Conservation (phyloP, 164 flowering plant genomes). For the Pachysandra terminalis region DNA sequence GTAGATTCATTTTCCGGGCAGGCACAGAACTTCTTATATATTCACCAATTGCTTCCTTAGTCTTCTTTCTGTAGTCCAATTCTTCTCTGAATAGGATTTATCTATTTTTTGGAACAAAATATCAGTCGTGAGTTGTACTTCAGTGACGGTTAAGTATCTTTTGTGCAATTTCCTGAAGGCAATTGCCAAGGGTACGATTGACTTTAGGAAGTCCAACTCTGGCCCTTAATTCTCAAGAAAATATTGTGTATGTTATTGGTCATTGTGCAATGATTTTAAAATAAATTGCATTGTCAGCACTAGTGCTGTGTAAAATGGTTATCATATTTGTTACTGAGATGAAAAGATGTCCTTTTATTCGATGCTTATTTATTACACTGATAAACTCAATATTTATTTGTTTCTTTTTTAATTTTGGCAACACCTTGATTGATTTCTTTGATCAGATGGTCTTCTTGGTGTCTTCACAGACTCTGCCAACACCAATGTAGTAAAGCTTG, state of each 20-base stretch:
- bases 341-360: background rate
- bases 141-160: background rate
- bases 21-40: background rate
- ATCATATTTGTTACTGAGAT: no score
- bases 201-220: background rate
- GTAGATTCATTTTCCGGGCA: background rate
- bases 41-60: background rate
- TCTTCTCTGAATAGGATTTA: no score
- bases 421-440: background rate
- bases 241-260: background rate
- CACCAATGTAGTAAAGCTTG: background rate
- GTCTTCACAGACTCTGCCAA: background rate
- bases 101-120: background rate
- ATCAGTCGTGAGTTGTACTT: background rate
- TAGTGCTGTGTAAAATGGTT: background rate
- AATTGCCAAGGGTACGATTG: background rate
- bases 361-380: background rate
- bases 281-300: background rate
- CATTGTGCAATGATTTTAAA: background rate
- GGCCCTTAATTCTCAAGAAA: background rate
- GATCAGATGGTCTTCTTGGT: background rate
- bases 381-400: background rate
- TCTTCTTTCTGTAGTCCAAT: background rate
- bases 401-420: no score
- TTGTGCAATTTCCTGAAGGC: background rate